Percentiles rank a stretch among this genome's conserved stretches.
Conservation (phyloP, 805 yeast species). For the Metschnikowia bowlesiae region DNA sequence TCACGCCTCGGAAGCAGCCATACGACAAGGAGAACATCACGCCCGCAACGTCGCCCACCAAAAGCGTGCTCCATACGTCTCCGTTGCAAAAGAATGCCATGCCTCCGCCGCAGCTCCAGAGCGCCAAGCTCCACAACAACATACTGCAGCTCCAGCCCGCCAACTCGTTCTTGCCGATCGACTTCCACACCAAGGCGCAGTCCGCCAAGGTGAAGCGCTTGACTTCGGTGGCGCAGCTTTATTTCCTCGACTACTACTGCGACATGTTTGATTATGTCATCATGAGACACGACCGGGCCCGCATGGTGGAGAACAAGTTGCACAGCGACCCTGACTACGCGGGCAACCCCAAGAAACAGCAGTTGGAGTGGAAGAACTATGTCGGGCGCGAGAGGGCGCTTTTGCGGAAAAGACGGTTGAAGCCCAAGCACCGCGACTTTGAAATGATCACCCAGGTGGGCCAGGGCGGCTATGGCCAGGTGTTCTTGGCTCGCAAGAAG, state of each 20-base stretch:
- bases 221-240: slow-evolving; percentile 90
- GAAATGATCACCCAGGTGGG: slow-evolving; percentile 98
- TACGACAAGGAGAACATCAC: slow-evolving; percentile 21
- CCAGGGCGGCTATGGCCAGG: slow-evolving; percentile 99
- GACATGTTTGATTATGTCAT: slow-evolving; percentile 93
- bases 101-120: slow-evolving; percentile 14
- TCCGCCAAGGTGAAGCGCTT: slow-evolving; percentile 76
- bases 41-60: slow-evolving; percentile 26
- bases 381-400: slow-evolving; percentile 78
- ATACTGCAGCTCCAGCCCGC: slow-evolving; percentile 32
- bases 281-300: slow-evolving; percentile 76
- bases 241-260: slow-evolving; percentile 91
- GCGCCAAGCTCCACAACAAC: slow-evolving; percentile 23
- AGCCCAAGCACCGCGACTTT: slow-evolving; percentile 92
- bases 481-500: slow-evolving; percentile 88
- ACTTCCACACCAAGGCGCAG: slow-evolving; percentile 55
- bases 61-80: slow-evolving; percentile 31
- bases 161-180: slow-evolving; percentile 29
- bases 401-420: slow-evolving; percentile 81
- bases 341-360: slow-evolving; percentile 30
- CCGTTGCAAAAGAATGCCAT: slow-evolving; percentile 9
- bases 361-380: slow-evolving; percentile 67
- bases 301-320: slow-evolving; percentile 59
- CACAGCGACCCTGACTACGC: slow-evolving; percentile 45
- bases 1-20: slow-evolving; percentile 18